These are phyloP conservation scores for Paramecium caudatum DNA, from an alignment of 73 alveolate species.

Conservation along the genomic window DNA sequence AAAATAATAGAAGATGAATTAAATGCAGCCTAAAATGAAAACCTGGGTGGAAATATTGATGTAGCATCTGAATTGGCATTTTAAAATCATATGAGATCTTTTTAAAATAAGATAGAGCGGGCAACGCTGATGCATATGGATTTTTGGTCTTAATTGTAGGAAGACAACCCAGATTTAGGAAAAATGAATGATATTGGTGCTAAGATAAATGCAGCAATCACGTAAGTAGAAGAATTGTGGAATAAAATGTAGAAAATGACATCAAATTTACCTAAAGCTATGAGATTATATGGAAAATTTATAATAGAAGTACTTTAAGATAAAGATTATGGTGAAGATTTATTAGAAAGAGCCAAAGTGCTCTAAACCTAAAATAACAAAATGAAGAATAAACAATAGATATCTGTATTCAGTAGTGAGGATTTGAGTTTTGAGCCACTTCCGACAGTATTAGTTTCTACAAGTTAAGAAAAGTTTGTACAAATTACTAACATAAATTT, in stretches of 20 bases:
- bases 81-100: slow-evolving; percentile 59
- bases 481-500: slow-evolving; percentile 55
- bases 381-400: background rate
- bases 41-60: slow-evolving; percentile 63
- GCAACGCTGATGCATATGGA: slow-evolving; percentile 74
- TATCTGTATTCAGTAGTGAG: background rate
- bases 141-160: slow-evolving; percentile 73
- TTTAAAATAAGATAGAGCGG: slow-evolving; percentile 70
- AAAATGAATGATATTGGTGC: slow-evolving; percentile 71
- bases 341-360: slow-evolving; percentile 29
- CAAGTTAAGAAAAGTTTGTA: slow-evolving; percentile 69
- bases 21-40: slow-evolving; percentile 63
- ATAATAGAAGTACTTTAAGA: slow-evolving; percentile 67
- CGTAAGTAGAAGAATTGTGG: slow-evolving; percentile 70
- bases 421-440: slow-evolving; percentile 37
- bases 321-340: slow-evolving; percentile 63
- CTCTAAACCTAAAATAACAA: slow-evolving; percentile 30
- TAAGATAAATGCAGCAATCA: slow-evolving; percentile 54
- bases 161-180: slow-evolving; percentile 73
- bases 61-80: slow-evolving; percentile 58
- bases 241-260: slow-evolving; percentile 66
- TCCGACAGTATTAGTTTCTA: slow-evolving; percentile 56
- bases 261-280: slow-evolving; percentile 62
- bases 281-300: slow-evolving; percentile 73
- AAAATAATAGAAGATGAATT: slow-evolving; percentile 46